phyloP scores from a whole-genome alignment of 1,284 basidiomycete genomes.

The Boletus semigastroideus region DNA sequence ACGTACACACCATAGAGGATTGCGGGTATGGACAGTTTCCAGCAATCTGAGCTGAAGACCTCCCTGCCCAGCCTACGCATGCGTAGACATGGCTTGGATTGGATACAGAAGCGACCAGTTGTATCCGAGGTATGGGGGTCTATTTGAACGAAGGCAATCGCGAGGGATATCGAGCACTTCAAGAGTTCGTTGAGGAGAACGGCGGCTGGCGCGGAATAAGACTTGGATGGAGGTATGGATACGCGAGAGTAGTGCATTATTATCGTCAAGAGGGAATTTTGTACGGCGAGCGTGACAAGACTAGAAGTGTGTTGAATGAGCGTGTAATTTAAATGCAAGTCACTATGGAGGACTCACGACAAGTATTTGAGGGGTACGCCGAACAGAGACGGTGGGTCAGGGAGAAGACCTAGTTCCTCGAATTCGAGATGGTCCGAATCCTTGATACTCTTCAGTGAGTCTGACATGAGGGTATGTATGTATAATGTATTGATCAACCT shows the following conservation, averaged over 20 bases:
- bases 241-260: constrained; percentile 96
- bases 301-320: constrained; percentile 38
- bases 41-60: constrained; percentile 68
- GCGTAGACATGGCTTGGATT: constrained; percentile 38
- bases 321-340: constrained; percentile 5
- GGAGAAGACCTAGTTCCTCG: constrained; percentile 51
- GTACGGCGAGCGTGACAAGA: constrained; percentile 87
- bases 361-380: constrained; percentile 79
- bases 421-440: constrained; percentile 43
- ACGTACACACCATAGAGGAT: constrained; percentile 59
- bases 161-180: constrained; percentile 85
- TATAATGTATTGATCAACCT: too few species aligned
- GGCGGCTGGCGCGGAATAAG: constrained; percentile 89
- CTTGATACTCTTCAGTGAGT: constrained; percentile 33
- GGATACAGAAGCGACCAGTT: constrained; percentile 35
- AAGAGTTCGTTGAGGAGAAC: constrained; percentile 92
- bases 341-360: constrained; percentile 77
- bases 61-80: constrained; percentile 45
- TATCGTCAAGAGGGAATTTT: constrained; percentile 88
- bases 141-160: constrained; percentile 48
- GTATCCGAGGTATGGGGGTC: constrained; percentile 36
- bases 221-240: constrained; percentile 68
- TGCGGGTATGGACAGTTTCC: constrained; percentile 81
- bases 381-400: constrained; percentile 53
- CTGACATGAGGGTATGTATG: constrained; percentile 36